Evolutionary conservation across 2,329 filamentous ascomycete genomes (phyloP).

Genomic region (Botrytis galanthina): DNA sequence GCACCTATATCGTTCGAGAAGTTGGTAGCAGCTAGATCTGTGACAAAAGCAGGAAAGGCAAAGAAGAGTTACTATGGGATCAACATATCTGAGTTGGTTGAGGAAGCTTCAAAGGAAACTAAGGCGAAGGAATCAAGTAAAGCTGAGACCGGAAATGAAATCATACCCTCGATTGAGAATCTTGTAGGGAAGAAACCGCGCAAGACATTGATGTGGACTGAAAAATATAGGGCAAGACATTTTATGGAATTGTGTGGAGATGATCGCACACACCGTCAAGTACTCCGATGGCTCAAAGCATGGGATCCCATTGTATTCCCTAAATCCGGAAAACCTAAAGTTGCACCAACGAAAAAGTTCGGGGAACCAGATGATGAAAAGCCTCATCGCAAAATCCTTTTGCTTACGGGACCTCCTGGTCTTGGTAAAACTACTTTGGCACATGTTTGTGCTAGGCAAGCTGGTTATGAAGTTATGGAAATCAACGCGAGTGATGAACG

Average conservation of each 20-base stretch:
- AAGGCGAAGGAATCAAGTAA: slow-evolving; percentile 41
- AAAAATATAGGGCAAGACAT: slow-evolving; percentile 90
- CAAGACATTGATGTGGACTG: slow-evolving; percentile 76
- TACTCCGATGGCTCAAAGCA: slow-evolving; percentile 87
- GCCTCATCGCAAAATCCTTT: slow-evolving; percentile 79
- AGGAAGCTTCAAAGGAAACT: slow-evolving; percentile 58
- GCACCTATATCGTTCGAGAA: slow-evolving; percentile 58
- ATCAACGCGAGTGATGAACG: slow-evolving; percentile 98
- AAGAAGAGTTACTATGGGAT: slow-evolving; percentile 85
- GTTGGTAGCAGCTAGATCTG: slow-evolving; percentile 66
- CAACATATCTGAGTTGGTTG: slow-evolving; percentile 80
- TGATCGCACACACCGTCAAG: slow-evolving; percentile 85
- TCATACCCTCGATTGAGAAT: slow-evolving; percentile 44
- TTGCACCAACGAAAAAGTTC: slow-evolving; percentile 44
- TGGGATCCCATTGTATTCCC: slow-evolving; percentile 96
- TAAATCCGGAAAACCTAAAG: slow-evolving; percentile 56
- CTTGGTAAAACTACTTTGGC: slow-evolving; percentile 94
- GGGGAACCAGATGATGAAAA: slow-evolving; percentile 63
- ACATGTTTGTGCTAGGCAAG: slow-evolving; percentile 92
- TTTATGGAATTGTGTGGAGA: slow-evolving; percentile 95
- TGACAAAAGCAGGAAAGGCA: slow-evolving; percentile 64
- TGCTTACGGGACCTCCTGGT: slow-evolving; percentile 88
- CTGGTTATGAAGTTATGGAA: slow-evolving; percentile 93
- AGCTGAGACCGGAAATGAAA: slow-evolving; percentile 41
- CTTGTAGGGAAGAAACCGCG: slow-evolving; percentile 32